Conservation (phyloP, 2,329 filamentous ascomycete genomes). For the Periconia sp. region DNA sequence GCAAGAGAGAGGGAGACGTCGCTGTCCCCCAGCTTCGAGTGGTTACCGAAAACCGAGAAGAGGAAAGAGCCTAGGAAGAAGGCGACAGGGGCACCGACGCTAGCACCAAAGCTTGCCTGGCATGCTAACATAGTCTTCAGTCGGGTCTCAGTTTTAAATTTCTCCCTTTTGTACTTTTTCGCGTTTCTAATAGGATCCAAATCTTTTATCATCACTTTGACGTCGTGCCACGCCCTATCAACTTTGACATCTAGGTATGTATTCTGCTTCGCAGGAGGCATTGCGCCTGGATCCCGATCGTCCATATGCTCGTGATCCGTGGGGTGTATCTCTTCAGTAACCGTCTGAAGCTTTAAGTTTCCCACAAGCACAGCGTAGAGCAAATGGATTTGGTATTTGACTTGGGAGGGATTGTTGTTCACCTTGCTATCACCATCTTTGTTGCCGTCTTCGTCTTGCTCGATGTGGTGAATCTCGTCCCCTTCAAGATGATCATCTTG, state of each 20-base stretch:
- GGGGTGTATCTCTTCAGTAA: not conserved
- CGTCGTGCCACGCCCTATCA: not conserved
- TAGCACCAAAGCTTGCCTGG: not conserved
- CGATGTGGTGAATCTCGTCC: no score
- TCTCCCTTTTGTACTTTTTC: not conserved
- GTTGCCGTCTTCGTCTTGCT: no score
- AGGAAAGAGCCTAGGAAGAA: not conserved
- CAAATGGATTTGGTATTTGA: not conserved
- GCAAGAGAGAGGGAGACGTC: not conserved
- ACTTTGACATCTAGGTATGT: not conserved
- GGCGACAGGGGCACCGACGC: not conserved
- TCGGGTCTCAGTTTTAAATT: not conserved
- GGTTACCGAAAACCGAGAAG: not conserved
- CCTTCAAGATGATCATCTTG: no score
- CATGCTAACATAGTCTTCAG: not conserved
- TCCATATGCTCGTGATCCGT: no score
- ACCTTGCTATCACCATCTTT: no score
- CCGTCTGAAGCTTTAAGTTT: not conserved
- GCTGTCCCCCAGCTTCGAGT: not conserved
- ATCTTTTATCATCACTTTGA: not conserved
- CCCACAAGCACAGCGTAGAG: not conserved
- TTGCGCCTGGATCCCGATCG: not conserved
- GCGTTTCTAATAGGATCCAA: not conserved
- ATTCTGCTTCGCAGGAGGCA: not conserved
- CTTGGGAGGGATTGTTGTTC: not conserved